Evolutionary conservation across 805 yeast species (phyloP).

Genomic region (Yarrowia divulgata): DNA sequence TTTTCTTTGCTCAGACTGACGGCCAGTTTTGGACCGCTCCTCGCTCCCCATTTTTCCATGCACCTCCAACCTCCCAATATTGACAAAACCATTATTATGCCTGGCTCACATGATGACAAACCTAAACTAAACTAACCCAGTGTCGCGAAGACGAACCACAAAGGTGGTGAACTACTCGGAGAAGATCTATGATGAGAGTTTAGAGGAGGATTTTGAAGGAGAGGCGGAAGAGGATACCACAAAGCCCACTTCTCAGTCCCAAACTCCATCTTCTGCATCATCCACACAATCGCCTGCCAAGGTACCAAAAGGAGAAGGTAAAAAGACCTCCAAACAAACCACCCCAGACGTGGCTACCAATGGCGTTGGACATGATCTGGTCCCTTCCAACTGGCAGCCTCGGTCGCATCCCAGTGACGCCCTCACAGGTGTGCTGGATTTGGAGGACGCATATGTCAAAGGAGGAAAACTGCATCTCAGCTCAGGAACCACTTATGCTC

Average conservation of each 20-base stretch:
- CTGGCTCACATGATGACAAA: slow-evolving; percentile 17
- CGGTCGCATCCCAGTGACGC: slow-evolving; percentile 16
- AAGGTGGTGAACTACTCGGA: slow-evolving; percentile 39
- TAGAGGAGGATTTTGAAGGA: slow-evolving; percentile 26
- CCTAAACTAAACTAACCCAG: slow-evolving; percentile 21
- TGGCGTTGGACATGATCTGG: slow-evolving; percentile 1
- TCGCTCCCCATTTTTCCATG: slow-evolving; percentile 12
- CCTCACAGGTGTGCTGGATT: slow-evolving; percentile 12
- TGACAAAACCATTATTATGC: slow-evolving; percentile 24
- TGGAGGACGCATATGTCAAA: slow-evolving; percentile 16
- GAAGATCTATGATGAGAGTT: slow-evolving; percentile 24
- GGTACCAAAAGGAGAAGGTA: slow-evolving; percentile 7
- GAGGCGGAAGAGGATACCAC: slow-evolving; percentile 13
- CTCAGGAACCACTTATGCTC: slow-evolving; percentile 29
- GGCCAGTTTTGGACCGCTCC: slow-evolving; percentile 10
- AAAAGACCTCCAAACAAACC: slow-evolving; percentile 27
- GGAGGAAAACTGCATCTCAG: slow-evolving; percentile 30
- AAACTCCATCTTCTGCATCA: slow-evolving; percentile 6
- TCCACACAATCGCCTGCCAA: slow-evolving; percentile 27
- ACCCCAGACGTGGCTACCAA: slow-evolving; percentile 3
- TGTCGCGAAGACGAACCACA: slow-evolving; percentile 36
- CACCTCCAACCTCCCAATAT: slow-evolving; percentile 36
- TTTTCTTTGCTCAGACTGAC: background rate
- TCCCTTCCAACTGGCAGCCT: slow-evolving; percentile 37
- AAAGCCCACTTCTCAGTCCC: slow-evolving; percentile 1